Percentiles rank a stretch among this genome's conserved stretches.
Conservation (phyloP, 805 yeast species). For the Candida ovalis region DNA sequence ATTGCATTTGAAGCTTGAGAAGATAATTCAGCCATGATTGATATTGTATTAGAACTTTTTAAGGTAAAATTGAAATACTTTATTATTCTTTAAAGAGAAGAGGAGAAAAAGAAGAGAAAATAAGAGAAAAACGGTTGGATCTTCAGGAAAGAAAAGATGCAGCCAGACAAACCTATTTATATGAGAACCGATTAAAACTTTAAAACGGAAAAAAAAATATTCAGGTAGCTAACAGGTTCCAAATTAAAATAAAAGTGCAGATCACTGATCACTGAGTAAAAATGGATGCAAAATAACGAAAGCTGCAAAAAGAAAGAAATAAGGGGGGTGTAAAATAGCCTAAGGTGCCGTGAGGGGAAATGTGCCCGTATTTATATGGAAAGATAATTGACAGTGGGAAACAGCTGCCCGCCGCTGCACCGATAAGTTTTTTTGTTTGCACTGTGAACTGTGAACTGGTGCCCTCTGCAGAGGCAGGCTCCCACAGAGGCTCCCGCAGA, state of each 20-base stretch:
- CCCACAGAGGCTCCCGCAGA: too few relatives aligned
- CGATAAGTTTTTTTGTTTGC: too few relatives aligned
- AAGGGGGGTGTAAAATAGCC: not conserved
- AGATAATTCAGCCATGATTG: conserved; percentile 31
- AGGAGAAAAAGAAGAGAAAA: not conserved
- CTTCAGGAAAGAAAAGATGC: not conserved
- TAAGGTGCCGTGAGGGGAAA: not conserved
- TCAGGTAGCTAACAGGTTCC: too few relatives aligned
- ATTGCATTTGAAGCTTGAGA: conserved; percentile 55
- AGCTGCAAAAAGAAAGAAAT: not conserved
- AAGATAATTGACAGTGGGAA: not conserved
- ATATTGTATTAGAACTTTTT: not conserved
- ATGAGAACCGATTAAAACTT: not conserved
- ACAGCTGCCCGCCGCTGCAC: not conserved
- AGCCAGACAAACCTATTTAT: not conserved
- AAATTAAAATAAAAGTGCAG: not conserved
- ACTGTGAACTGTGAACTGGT: too few relatives aligned
- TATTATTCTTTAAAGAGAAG: too few relatives aligned
- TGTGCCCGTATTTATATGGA: too few relatives aligned
- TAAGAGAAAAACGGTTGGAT: not conserved
- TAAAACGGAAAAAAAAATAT: not conserved
- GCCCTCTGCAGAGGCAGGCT: too few relatives aligned
- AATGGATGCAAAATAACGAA: too few relatives aligned
- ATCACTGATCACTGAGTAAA: too few relatives aligned
- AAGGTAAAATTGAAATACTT: too few relatives aligned